Percentiles rank a stretch among this genome's conserved stretches.
These are phyloP conservation scores for Arctium minus DNA, from an alignment of 129 eudicot species.

Conservation along the genomic window DNA sequence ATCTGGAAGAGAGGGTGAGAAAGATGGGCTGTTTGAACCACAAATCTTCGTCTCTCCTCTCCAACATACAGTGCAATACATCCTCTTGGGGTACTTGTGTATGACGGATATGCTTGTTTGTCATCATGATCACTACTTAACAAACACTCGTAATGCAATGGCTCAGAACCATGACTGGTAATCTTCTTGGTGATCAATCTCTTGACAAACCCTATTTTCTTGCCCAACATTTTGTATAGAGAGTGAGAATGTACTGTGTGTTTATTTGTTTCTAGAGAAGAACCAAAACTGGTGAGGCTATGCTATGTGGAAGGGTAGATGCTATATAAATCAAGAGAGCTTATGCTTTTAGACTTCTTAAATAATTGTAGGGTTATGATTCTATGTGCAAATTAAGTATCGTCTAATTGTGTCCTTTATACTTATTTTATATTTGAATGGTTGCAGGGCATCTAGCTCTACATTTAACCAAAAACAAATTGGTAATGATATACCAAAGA, in stretches of 20 bases:
- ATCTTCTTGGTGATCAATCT: conserved; percentile 57
- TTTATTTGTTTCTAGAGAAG: conserved; percentile 13
- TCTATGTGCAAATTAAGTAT: conserved; percentile 15
- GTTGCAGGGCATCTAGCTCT: conserved; percentile 21
- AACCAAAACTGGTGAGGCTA: conserved; percentile 6
- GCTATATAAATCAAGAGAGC: conserved; percentile 17
- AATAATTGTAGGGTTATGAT: conserved; percentile 11
- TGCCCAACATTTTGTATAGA: conserved; percentile 52
- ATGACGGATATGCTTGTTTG: background rate
- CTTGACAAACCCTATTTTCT: conserved; percentile 55
- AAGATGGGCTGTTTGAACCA: conserved; percentile 68
- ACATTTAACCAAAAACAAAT: conserved; percentile 16
- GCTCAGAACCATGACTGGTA: background rate
- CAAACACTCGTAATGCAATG: conserved; percentile 28
- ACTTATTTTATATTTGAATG: conserved; percentile 18
- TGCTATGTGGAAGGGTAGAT: conserved; percentile 12
- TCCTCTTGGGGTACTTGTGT: conserved; percentile 57
- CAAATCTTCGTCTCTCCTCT: conserved; percentile 64
- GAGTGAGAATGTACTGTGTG: background rate
- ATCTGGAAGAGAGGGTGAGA: conserved; percentile 90
- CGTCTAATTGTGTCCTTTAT: conserved; percentile 24
- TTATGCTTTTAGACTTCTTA: background rate
- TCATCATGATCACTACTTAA: conserved; percentile 18
- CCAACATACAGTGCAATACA: conserved; percentile 75
- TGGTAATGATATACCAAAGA: conserved; percentile 4